A percentile compares a stretch with the other conserved stretches of the same genome.
Conservation (phyloP, 108 stramenopile species). For the Cyclotella cryptica region DNA sequence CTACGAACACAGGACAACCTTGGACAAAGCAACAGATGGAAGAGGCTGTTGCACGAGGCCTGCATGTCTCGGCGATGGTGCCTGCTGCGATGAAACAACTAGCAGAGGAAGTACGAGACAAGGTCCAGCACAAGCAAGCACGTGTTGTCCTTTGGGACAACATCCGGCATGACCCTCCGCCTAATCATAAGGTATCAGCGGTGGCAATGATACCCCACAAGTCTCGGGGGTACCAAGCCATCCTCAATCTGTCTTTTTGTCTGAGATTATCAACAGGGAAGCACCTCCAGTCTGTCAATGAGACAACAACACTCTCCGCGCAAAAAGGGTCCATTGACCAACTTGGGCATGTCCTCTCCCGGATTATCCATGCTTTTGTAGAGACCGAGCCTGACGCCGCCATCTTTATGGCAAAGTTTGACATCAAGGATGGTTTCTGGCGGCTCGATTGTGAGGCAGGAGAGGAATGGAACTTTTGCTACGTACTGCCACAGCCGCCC, state of each 20-base stretch:
- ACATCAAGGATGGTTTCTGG: too few species aligned
- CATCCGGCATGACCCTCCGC: neutral
- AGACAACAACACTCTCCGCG: neutral
- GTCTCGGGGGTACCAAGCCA: neutral
- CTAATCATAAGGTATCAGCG: neutral
- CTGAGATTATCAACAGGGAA: neutral
- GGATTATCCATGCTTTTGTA: slow-evolving; percentile 3
- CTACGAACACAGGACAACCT: neutral
- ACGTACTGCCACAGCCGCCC: too few species aligned
- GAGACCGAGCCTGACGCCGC: too few species aligned
- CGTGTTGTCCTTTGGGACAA: slow-evolving; percentile 1
- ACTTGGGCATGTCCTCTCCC: too few species aligned
- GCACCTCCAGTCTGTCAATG: neutral
- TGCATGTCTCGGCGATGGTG: neutral
- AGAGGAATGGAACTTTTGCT: slow-evolving; percentile 13
- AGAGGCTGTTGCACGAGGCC: too few species aligned
- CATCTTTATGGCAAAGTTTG: too few species aligned
- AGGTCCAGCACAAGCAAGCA: neutral
- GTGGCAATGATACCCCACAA: slow-evolving; percentile 13
- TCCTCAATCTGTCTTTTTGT: slow-evolving; percentile 2
- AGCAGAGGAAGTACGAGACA: too few species aligned
- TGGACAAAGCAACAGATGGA: slow-evolving; percentile 1
- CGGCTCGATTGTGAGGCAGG: slow-evolving; percentile 1
- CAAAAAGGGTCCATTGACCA: slow-evolving; percentile 1
- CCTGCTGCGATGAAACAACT: neutral